Conservation (phyloP, 1,284 basidiomycete species). For the Wolfiporia cocos region DNA sequence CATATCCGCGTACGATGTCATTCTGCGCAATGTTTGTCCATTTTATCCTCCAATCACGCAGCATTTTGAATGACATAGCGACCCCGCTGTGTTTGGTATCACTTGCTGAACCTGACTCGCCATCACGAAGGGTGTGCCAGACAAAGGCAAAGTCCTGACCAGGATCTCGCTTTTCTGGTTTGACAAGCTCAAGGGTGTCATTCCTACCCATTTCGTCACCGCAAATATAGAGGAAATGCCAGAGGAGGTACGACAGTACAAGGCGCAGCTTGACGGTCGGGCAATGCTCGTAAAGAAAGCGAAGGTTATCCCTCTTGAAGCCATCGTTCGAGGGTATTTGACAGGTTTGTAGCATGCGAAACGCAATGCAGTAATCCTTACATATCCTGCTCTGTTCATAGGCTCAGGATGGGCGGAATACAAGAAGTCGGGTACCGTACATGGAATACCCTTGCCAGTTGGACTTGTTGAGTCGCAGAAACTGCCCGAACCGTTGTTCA, state of each 20-base stretch:
- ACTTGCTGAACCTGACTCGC: too few species aligned
- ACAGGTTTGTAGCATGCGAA: conserved; percentile 60
- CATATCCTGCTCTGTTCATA: conserved; percentile 29
- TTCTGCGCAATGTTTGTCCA: conserved; percentile 78
- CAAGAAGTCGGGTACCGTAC: conserved; percentile 82
- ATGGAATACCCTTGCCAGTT: conserved; percentile 74
- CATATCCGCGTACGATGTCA: conserved; percentile 96
- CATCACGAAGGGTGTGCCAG: conserved; percentile 94
- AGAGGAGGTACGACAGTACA: conserved; percentile 60
- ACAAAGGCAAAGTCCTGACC: conserved; percentile 90
- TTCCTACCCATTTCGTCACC: conserved; percentile 87
- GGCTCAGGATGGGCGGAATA: conserved; percentile 97
- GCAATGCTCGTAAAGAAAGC: conserved; percentile 92
- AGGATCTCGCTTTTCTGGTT: conserved; percentile 96
- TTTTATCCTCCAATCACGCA: conserved; percentile 2
- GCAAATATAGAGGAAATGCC: conserved; percentile 72
- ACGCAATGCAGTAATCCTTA: too few species aligned
- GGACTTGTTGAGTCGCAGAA: conserved; percentile 86
- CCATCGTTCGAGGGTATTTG: conserved; percentile 95
- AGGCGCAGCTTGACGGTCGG: conserved; percentile 74
- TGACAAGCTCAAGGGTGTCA: conserved; percentile 67
- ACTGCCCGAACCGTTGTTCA: conserved; percentile 84
- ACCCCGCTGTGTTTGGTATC: conserved; percentile 2
- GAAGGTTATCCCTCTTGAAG: conserved; percentile 91
- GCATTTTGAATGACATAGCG: conserved; percentile 4